Conservation (phyloP, 495 filamentous ascomycete genomes). For the Immersiella caudata region DNA sequence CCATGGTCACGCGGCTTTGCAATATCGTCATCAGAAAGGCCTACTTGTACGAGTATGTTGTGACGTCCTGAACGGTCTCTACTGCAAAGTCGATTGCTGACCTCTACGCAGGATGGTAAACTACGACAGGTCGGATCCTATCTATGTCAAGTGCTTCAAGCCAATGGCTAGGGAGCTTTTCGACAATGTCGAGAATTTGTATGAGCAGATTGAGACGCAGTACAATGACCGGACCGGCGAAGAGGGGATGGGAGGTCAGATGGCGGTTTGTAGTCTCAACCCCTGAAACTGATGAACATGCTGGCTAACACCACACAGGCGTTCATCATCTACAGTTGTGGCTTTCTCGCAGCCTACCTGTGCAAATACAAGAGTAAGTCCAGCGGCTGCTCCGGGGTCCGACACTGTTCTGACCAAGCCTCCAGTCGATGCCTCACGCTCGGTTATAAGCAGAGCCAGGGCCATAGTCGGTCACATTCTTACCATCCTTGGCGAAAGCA, state of each 20-base stretch:
- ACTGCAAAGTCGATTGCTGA: background rate
- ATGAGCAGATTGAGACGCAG: conserved; percentile 52
- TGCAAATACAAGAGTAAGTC: conserved; percentile 48
- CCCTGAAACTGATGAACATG: background rate
- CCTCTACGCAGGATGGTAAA: conserved; percentile 44
- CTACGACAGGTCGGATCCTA: conserved; percentile 39
- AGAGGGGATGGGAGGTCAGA: conserved; percentile 53
- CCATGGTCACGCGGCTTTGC: conserved; percentile 52
- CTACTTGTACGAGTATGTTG: conserved; percentile 49
- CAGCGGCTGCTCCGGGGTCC: background rate
- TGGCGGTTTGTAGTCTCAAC: conserved; percentile 43
- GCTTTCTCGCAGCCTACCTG: conserved; percentile 50
- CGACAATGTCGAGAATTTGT: conserved; percentile 48
- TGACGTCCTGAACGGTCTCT: background rate
- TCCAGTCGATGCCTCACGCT: conserved; percentile 42
- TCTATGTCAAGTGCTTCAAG: conserved; percentile 42
- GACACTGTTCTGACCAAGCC: background rate
- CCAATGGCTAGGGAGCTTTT: conserved; percentile 52
- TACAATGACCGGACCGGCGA: conserved; percentile 44
- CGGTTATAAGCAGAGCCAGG: conserved; percentile 40
- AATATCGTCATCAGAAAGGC: conserved; percentile 55
- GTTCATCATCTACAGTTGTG: conserved; percentile 56
- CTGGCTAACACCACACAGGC: conserved; percentile 32
- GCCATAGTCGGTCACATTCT: conserved; percentile 45
- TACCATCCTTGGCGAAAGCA: conserved; percentile 44